Percentiles rank a stretch among this genome's conserved stretches.
Evolutionary conservation across 2,329 filamentous ascomycete genomes (phyloP).

Genomic region (Trichoderma sp.): DNA sequence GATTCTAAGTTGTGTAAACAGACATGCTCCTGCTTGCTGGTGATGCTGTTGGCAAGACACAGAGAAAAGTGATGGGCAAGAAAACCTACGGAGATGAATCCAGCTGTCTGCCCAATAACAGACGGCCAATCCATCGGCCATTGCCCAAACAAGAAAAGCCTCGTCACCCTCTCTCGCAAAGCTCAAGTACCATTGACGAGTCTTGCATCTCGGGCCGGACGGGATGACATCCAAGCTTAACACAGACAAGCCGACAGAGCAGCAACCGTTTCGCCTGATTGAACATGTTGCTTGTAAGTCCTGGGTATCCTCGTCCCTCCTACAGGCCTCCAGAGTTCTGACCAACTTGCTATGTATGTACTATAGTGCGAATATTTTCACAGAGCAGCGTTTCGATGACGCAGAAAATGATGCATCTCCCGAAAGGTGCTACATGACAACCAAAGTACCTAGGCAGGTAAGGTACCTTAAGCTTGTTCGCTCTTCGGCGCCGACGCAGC

Average conservation of each 20-base stretch:
- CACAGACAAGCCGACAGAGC: too few species aligned
- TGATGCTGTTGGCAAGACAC: not conserved
- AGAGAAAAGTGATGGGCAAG: not conserved
- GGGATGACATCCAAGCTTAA: conserved; percentile 9
- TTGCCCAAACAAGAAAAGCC: conserved; percentile 5
- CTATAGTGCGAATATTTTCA: too few species aligned
- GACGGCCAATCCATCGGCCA: conserved; percentile 2
- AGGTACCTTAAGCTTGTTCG: not conserved
- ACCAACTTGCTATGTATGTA: too few species aligned
- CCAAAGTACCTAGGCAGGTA: not conserved
- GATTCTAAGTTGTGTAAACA: too few species aligned
- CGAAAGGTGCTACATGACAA: too few species aligned
- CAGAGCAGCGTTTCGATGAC: not conserved
- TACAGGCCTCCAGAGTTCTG: too few species aligned
- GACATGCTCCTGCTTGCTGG: not conserved
- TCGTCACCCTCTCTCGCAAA: not conserved
- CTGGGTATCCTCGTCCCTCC: too few species aligned
- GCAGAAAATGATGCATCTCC: not conserved
- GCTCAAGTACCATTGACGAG: not conserved
- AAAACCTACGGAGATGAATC: not conserved
- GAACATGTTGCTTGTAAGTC: too few species aligned
- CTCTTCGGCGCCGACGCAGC: conserved; percentile 12
- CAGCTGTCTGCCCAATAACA: not conserved
- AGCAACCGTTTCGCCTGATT: not conserved
- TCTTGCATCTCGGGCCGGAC: conserved; percentile 6